Base-by-base conservation (phyloP, 805 yeast species). In the Ogataea philodendri region DNA sequence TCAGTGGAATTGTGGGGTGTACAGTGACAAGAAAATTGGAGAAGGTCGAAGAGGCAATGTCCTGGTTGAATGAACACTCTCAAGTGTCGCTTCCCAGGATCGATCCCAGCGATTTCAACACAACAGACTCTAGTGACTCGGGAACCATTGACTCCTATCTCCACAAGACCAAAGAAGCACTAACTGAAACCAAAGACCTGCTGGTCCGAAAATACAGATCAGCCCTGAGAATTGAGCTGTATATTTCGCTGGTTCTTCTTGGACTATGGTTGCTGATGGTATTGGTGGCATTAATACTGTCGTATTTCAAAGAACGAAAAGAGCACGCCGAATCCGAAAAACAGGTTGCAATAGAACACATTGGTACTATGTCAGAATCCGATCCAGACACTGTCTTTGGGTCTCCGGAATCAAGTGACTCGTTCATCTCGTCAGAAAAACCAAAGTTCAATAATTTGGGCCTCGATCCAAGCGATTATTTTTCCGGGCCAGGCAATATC, bases 61-160 rank as follows among this genome's bases (percentile, higher is more conserved):
- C 79, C 2, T 93, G 97, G 97, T 63, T 88, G 2, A 67, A 81
- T 47, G 64, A 80, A 22, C 66, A 84, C 44, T 67, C 88, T 3
- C 66, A 75, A 10, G 59, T 88, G 2, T 45, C 63, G 1, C 53
- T 86, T 1, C 95, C 95, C 0, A 48, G 66, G 26, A 57, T 80
- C 3, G 39, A 59, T 25, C 41, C 45, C 3, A 29, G 32, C 13
- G 34, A 25, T 6, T 35, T 46, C 9, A 22, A 26, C 22, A 5
- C 17, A 13, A 15, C 39, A 11, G 32, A 29, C 15, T 40, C 39
- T 25, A 21, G 29, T 10, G 32, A 28, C 23, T 17, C 31, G n/a
- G 41, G 34, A 10, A 28, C 22, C 7, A 18, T 48, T 8, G 36
- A 42, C 10, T 39, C 48, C 2, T 43, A 47, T 37, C 18, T 39